A percentile compares a stretch with the other conserved stretches of the same genome.
phyloP scores from a whole-genome alignment of 2,329 filamentous ascomycete species.

The Fusarium citri region DNA sequence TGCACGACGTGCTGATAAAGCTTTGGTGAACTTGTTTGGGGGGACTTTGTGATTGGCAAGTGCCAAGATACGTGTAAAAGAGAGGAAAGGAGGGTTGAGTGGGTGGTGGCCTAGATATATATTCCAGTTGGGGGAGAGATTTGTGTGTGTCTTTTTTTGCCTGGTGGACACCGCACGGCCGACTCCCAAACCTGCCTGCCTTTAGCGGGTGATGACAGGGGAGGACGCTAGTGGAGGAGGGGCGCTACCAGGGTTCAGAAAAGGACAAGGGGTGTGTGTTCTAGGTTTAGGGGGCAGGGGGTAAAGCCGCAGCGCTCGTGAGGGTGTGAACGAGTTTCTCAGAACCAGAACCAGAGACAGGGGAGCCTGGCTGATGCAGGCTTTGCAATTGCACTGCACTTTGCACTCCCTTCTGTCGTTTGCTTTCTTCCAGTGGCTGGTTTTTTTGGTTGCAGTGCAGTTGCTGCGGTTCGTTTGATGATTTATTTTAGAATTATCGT shows the following conservation, averaged over 20 bases:
- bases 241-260: constrained; percentile 43
- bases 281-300: constrained; percentile 32
- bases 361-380: constrained; percentile 33
- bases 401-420: constrained; percentile 22
- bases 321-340: constrained; percentile 26
- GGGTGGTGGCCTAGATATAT: constrained; percentile 51
- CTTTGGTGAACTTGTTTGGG: constrained; percentile 29
- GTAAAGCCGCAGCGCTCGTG: constrained; percentile 19
- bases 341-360: constrained; percentile 7
- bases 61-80: constrained; percentile 52
- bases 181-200: constrained; percentile 41
- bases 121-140: constrained; percentile 41
- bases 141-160: constrained; percentile 38
- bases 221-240: constrained; percentile 28
- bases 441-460: constrained; percentile 1
- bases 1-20: constrained; percentile 41
- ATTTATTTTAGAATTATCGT: constrained; percentile 11
- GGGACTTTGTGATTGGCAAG: constrained; percentile 52
- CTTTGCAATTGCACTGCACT: constrained; percentile 39
- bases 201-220: constrained; percentile 36
- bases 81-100: constrained; percentile 44
- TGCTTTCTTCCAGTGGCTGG: constrained; percentile 8
- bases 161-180: constrained; percentile 37
- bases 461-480: constrained; percentile 11
- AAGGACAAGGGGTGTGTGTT: constrained; percentile 16